These are phyloP conservation scores for Nicotiana benthamiana DNA, from an alignment of 257 asterid species.

Conservation along the genomic window DNA sequence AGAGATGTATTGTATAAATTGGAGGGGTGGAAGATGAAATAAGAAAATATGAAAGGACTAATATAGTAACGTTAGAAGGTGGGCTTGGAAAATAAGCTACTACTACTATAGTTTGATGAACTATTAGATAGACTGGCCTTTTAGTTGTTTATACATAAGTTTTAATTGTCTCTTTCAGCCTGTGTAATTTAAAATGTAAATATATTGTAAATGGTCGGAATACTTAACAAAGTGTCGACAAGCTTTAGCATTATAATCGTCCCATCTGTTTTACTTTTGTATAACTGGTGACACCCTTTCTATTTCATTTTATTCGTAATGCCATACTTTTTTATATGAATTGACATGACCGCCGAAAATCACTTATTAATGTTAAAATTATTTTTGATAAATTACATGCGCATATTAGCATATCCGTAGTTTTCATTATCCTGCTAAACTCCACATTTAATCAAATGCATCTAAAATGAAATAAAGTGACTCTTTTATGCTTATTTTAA, in stretches of 20 bases:
- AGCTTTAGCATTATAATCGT: background rate
- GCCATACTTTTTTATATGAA: background rate
- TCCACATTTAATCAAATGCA: background rate
- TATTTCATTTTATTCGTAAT: background rate
- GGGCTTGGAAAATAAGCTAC: conserved; percentile 11
- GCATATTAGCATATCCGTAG: too few species aligned
- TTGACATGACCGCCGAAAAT: background rate
- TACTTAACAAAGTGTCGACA: background rate
- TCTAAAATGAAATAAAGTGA: background rate
- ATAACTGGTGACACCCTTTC: background rate
- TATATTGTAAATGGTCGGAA: background rate
- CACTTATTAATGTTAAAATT: background rate
- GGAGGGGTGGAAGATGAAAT: conserved; percentile 22
- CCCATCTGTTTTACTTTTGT: background rate
- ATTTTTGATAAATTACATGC: too few species aligned
- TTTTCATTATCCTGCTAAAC: background rate
- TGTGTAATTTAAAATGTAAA: background rate
- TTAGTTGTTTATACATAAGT: background rate
- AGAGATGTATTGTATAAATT: conserved; percentile 5
- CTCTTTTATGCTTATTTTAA: background rate
- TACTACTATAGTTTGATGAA: background rate
- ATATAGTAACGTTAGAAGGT: background rate
- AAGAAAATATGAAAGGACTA: conserved; percentile 22
- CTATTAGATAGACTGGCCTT: background rate
- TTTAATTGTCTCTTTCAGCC: background rate